Evolutionary conservation across 129 eudicot species (phyloP).

Genomic region (Centella asiatica): DNA sequence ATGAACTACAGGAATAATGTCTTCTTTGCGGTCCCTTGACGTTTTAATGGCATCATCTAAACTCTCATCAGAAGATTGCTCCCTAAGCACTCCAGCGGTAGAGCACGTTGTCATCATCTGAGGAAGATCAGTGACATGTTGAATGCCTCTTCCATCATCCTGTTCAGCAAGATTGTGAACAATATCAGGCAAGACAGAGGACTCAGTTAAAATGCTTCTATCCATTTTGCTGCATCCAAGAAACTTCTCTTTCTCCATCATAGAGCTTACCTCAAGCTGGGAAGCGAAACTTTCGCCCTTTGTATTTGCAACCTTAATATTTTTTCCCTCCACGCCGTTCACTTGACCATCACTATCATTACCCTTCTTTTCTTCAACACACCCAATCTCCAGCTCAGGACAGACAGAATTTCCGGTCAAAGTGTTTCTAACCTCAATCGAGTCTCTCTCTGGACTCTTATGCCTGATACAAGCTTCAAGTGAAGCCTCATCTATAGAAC

Average conservation of each 20-base stretch:
- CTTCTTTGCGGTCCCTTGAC: constrained; percentile 7
- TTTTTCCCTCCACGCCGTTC: neutral
- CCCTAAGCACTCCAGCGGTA: constrained; percentile 25
- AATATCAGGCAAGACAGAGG: constrained; percentile 14
- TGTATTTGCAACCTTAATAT: neutral
- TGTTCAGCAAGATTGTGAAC: constrained; percentile 17
- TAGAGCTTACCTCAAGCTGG: constrained; percentile 7
- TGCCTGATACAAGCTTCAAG: neutral
- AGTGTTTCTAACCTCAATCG: neutral
- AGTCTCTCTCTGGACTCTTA: neutral
- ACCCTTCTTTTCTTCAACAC: constrained; percentile 3
- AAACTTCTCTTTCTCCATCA: constrained; percentile 9
- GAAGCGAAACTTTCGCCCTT: neutral
- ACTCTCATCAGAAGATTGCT: constrained; percentile 11
- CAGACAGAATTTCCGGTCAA: neutral
- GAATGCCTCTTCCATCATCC: constrained; percentile 18
- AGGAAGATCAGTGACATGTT: constrained; percentile 14
- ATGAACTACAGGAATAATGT: constrained; percentile 14
- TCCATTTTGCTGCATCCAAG: constrained; percentile 13
- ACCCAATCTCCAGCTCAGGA: neutral
- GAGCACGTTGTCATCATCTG: constrained; percentile 10
- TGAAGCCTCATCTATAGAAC: neutral
- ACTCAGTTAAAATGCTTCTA: constrained; percentile 2
- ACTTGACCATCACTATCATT: neutral
- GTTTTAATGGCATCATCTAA: neutral